phyloP scores from a whole-genome alignment of 1,139 yeast genomes.

The Hansenula sp. region DNA sequence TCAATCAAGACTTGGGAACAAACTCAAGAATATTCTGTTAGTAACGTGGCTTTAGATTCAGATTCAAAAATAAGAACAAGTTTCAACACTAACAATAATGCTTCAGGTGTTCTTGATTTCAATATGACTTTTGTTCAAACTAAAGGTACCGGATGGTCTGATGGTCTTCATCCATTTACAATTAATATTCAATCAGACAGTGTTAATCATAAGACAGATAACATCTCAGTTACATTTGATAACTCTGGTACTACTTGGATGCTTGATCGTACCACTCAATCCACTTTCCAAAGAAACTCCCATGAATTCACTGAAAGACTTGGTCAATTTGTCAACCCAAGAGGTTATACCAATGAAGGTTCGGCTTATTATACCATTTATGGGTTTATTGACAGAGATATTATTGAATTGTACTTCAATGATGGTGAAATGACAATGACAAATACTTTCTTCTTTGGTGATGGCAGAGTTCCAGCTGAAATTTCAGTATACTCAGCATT shows the following conservation, averaged over 20 bases:
- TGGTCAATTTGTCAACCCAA: slow-evolving; percentile 1
- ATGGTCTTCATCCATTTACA: neutral
- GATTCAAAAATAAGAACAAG: neutral
- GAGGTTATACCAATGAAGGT: neutral
- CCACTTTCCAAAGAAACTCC: neutral
- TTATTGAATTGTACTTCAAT: slow-evolving; percentile 1
- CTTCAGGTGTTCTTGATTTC: slow-evolving; percentile 2
- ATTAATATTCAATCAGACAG: neutral
- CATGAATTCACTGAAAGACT: neutral
- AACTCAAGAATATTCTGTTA: neutral
- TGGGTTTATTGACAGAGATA: slow-evolving; percentile 1
- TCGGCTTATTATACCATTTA: neutral
- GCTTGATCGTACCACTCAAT: neutral
- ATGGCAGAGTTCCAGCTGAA: slow-evolving; percentile 2
- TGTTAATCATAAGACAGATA: neutral
- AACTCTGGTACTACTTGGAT: slow-evolving; percentile 1
- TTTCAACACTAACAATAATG: neutral
- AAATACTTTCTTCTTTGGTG: slow-evolving; percentile 1
- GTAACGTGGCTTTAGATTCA: neutral
- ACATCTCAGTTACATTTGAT: slow-evolving; percentile 1
- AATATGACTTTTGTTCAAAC: neutral
- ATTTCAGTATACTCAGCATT: neutral
- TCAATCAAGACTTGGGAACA: neutral
- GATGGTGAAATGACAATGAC: slow-evolving; percentile 3
- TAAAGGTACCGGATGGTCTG: neutral